Evolutionary conservation across 148 eudicot genomes (phyloP).

Genomic region (Amaranthus cruentus): DNA sequence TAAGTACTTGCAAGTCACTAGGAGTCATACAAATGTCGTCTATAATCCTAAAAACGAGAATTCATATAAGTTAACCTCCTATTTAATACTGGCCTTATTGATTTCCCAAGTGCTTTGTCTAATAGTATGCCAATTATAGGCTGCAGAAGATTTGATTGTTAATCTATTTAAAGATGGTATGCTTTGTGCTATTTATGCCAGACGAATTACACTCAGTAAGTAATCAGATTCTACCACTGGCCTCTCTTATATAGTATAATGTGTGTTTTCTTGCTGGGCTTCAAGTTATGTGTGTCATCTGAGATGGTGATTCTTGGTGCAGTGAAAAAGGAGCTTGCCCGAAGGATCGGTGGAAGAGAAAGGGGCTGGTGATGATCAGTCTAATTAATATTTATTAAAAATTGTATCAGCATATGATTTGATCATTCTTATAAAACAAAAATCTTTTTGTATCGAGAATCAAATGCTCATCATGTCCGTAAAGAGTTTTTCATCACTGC

Average conservation of each 20-base stretch:
- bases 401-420: neutral
- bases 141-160: neutral
- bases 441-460: no score
- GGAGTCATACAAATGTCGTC: neutral
- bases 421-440: no score
- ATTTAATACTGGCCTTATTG: neutral
- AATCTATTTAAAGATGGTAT: neutral
- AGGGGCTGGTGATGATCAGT: slow-evolving; percentile 40
- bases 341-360: slow-evolving; percentile 67
- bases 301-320: slow-evolving; percentile 6
- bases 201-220: neutral
- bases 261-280: neutral
- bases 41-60: neutral
- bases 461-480: no score
- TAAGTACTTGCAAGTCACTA: neutral
- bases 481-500: no score
- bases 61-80: no score
- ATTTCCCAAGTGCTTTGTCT: neutral
- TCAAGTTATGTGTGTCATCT: neutral
- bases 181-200: neutral
- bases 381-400: neutral
- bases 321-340: slow-evolving; percentile 78
- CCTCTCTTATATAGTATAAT: neutral
- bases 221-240: neutral
- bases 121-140: neutral